phyloP scores from a whole-genome alignment of 169 alveolate species.

The Haemoproteus tartakovskyi region DNA sequence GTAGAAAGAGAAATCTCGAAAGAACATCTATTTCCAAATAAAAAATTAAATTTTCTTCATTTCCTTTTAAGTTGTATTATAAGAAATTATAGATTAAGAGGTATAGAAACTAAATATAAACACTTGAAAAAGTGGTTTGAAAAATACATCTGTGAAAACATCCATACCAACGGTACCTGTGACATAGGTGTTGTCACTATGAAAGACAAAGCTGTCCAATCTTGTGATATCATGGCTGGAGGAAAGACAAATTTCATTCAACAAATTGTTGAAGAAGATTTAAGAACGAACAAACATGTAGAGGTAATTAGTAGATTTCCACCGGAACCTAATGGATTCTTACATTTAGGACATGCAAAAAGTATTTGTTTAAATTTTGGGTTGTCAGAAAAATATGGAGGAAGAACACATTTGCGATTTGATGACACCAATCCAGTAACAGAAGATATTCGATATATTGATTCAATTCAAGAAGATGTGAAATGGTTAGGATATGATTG shows the following conservation, averaged over 20 bases:
- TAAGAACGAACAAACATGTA: conserved; percentile 91
- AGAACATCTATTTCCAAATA: not conserved
- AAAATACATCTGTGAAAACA: conserved; percentile 3
- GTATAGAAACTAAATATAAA: not conserved
- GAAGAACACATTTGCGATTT: conserved; percentile 92
- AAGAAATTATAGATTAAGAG: conserved; percentile 3
- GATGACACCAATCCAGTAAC: conserved; percentile 98
- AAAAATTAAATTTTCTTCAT: not conserved
- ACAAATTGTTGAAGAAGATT: conserved; percentile 77
- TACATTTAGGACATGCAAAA: conserved; percentile 98
- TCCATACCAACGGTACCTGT: conserved; percentile 93
- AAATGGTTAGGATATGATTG: conserved; percentile 87
- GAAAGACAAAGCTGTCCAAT: conserved; percentile 98
- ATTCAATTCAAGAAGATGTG: conserved; percentile 91
- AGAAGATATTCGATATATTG: conserved; percentile 94
- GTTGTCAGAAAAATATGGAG: conserved; percentile 93
- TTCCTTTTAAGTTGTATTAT: conserved; percentile 27
- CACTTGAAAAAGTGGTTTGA: conserved; percentile 12
- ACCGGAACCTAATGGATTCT: conserved; percentile 99
- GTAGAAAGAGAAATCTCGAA: conserved; percentile 22
- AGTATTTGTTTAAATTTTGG: conserved; percentile 95
- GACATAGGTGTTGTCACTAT: conserved; percentile 97
- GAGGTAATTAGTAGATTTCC: conserved; percentile 98
- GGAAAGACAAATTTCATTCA: not conserved
- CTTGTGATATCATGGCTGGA: no score